Evolutionary conservation across 768 basidiomycete genomes (phyloP), one percentile per base, ranked within the genome.

Genomic region (Phaeotremella skinneri): DNA sequence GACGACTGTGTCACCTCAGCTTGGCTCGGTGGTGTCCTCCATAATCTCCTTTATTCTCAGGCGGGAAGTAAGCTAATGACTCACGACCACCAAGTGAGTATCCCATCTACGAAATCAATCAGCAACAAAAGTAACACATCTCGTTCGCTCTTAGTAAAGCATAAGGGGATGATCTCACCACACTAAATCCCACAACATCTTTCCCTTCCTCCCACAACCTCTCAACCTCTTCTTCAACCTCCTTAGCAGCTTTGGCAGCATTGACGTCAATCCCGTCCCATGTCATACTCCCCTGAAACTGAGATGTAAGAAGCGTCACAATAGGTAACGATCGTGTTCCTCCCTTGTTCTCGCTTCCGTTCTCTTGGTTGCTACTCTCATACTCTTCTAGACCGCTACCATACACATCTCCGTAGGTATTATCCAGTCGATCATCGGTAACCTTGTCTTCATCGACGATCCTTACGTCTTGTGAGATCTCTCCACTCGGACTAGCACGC

Each of bases 201-300:
- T 60, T 58, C 1, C 65, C 66, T 21, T 66, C 59, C 9, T 59
- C 64, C 45, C 70, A 64, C 16, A 74, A 51, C 26, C 62, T 34
- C 21, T 58, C 62, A 16, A 76, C 66, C 58, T 74, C 65, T 11
- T 57, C 51, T 32, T 73, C 64, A 3, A 72, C 69, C 62, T 76
- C 72, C 21, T 61, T 49, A 6, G 61, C 50, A 5, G 64, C 67
- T 48, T 69, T 49, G n/a, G 53, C 52, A 37, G 71, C 75, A 57
- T 69, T 73, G 11, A 74, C 66, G 56, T 76, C 75, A 3, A 76
- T 64, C 16, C 75, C 75, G 62, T 76, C 74, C 63, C 73, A 76
- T 9, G 74, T 76, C 52, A 59, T 56, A 25, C 63, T 58, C 9
- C 66, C 64, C 25, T 56, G 43, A 65, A 68, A 17, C 54, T 55